These are phyloP conservation scores for Fusarium concolor DNA, from an alignment of 2,329 filamentous ascomycete genomes.

Conservation along the genomic window DNA sequence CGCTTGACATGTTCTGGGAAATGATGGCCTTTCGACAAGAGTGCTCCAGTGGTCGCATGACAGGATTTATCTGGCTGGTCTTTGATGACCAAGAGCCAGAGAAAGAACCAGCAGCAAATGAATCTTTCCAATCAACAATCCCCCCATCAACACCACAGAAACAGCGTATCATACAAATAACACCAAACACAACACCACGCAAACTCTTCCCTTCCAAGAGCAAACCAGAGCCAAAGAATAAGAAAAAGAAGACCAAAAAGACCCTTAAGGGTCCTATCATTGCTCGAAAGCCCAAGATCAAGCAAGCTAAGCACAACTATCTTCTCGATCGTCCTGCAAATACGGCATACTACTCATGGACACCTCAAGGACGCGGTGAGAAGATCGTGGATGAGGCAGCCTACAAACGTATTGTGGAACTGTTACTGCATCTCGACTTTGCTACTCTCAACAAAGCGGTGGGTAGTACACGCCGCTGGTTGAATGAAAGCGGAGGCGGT, in stretches of 20 bases:
- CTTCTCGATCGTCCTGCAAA: constrained; percentile 61
- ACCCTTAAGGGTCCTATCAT: constrained; percentile 70
- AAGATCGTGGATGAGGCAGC: constrained; percentile 71
- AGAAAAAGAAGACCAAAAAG: constrained; percentile 56
- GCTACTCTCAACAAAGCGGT: constrained; percentile 70
- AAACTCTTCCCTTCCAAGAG: constrained; percentile 49
- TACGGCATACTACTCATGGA: constrained; percentile 76
- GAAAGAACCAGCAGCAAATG: constrained; percentile 10
- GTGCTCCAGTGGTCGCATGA: constrained; percentile 90
- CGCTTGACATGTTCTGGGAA: constrained; percentile 96
- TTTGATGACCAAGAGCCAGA: constrained; percentile 68
- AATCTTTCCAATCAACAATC: constrained; percentile 43
- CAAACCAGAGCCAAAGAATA: constrained; percentile 13
- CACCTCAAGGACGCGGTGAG: constrained; percentile 68
- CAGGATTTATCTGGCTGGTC: constrained; percentile 95
- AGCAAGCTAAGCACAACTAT: constrained; percentile 66
- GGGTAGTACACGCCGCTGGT: constrained; percentile 76
- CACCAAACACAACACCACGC: constrained; percentile 50
- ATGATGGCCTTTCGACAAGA: constrained; percentile 98
- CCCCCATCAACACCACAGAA: constrained; percentile 51
- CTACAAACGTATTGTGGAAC: constrained; percentile 75
- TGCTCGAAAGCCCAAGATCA: constrained; percentile 72
- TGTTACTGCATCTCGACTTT: constrained; percentile 81
- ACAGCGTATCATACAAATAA: constrained; percentile 40
- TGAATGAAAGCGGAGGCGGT: constrained; percentile 71